phyloP scores from a whole-genome alignment of 495 filamentous ascomycete genomes.

The Penicillium malachiteum region DNA sequence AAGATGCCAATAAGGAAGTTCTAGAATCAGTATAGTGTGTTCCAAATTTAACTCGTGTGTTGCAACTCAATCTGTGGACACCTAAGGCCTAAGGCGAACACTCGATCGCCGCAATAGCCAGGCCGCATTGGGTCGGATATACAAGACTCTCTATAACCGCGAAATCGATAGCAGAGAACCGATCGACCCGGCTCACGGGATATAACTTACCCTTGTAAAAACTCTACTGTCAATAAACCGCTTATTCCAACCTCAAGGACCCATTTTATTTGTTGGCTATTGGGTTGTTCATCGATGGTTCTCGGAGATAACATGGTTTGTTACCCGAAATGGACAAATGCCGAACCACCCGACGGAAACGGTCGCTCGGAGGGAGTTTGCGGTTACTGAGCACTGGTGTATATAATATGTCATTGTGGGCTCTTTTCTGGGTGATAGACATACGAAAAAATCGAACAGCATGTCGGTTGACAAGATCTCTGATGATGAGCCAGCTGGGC shows the following conservation, averaged over 20 bases:
- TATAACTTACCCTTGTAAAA: not conserved
- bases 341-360: not conserved
- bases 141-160: not conserved
- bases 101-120: not conserved
- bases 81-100: not conserved
- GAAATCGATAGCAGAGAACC: not conserved
- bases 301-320: not conserved
- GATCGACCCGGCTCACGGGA: not conserved
- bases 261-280: not conserved
- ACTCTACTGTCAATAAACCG: not conserved
- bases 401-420: not conserved
- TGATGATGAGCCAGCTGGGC: slow-evolving; percentile 4
- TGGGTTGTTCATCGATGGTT: not conserved
- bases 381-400: not conserved
- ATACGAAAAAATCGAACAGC: not conserved
- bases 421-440: too few species aligned
- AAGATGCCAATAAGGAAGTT: not conserved
- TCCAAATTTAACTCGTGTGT: not conserved
- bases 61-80: not conserved
- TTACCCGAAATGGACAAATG: not conserved
- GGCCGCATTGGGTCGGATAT: not conserved
- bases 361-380: not conserved
- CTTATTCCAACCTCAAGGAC: not conserved
- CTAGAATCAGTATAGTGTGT: not conserved
- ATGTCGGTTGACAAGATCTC: not conserved